Percentiles rank a stretch among this genome's conserved stretches.
These are phyloP conservation scores for Asparagopsis taxiformis DNA, from an alignment of 31 red algal species.

Conservation along the genomic window DNA sequence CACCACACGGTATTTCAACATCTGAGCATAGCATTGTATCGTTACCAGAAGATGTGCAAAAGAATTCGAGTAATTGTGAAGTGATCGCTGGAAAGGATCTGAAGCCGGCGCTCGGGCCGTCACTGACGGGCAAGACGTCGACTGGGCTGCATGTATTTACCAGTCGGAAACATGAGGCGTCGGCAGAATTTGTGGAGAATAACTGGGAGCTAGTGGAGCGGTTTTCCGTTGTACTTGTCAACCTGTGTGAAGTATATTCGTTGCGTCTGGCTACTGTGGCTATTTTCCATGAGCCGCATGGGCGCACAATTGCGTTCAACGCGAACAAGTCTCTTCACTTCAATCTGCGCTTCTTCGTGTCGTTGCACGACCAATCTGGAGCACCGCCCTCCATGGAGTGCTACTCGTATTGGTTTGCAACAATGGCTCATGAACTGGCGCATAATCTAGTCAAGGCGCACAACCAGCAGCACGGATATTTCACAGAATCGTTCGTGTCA, in stretches of 20 bases:
- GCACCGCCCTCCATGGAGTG: constrained; percentile 14
- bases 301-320: constrained; percentile 68
- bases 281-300: constrained; percentile 39
- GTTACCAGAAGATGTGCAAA: constrained; percentile 18
- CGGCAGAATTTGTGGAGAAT: constrained; percentile 7
- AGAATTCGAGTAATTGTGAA: constrained; percentile 33
- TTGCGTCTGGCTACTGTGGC: constrained; percentile 37
- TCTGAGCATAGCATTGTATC: constrained; percentile 8
- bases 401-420: constrained; percentile 60
- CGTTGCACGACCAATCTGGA: constrained; percentile 36
- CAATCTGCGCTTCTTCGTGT: constrained; percentile 61
- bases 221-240: constrained; percentile 16
- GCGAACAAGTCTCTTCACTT: constrained; percentile 35
- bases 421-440: constrained; percentile 69
- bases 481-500: constrained; percentile 50
- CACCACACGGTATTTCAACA: constrained; percentile 17
- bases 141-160: constrained; percentile 12
- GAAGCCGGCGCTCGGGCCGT: neutral
- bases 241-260: constrained; percentile 37
- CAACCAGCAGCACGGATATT: constrained; percentile 61
- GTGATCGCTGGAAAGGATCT: constrained; percentile 36
- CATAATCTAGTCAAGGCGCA: constrained; percentile 66
- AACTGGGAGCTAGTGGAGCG: constrained; percentile 20
- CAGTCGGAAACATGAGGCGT: neutral
- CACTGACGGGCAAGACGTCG: neutral